Evolutionary conservation across 352 stramenopile species (phyloP).

Genomic region (Phytophthora aleatoria): DNA sequence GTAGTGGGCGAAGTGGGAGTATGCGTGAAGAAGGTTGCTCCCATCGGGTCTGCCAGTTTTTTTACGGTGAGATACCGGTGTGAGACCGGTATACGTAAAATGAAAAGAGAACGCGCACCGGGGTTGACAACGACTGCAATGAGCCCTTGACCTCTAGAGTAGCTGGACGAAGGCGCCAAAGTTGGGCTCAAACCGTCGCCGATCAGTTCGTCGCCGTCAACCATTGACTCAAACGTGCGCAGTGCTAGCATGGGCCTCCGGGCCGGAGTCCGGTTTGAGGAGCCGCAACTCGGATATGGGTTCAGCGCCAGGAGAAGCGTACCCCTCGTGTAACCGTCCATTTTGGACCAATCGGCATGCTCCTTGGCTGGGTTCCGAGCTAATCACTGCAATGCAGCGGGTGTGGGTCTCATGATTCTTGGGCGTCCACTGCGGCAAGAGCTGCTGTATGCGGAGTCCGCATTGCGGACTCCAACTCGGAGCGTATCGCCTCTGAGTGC

Average conservation of each 20-base stretch:
- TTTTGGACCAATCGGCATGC: background rate
- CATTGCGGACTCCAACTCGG: background rate
- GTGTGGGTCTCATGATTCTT: background rate
- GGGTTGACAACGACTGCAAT: no score
- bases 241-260: no score
- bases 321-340: background rate
- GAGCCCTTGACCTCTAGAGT: no score
- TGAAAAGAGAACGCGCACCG: background rate
- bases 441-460: background rate
- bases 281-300: conserved; percentile 17
- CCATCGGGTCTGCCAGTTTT: conserved; percentile 12
- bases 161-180: no score
- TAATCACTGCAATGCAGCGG: no score
- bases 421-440: background rate
- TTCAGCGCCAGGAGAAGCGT: conserved; percentile 14
- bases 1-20: conserved; percentile 13
- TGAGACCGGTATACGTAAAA: conserved; percentile 5
- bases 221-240: no score
- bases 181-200: no score
- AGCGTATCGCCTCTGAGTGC: background rate
- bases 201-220: background rate
- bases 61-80: conserved; percentile 10
- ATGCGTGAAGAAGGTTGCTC: conserved; percentile 15
- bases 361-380: no score
- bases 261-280: no score